Evolutionary conservation across 1,284 basidiomycete species (phyloP), one percentile per base, ranked within the genome.

Genomic region (Heterobasidion occidentale): DNA sequence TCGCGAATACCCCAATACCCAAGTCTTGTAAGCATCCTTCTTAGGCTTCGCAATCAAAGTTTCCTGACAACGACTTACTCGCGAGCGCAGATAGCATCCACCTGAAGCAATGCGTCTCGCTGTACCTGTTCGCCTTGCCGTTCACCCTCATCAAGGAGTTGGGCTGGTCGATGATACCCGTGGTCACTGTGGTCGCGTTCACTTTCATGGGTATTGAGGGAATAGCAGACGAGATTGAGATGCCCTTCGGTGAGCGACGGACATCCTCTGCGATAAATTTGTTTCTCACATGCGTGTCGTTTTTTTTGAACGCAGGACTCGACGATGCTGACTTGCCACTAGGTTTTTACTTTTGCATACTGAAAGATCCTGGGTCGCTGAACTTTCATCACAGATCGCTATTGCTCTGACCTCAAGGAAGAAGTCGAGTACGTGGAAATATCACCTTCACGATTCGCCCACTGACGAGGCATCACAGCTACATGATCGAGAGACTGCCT

Each of bases 131-230:
- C 66, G 83, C 89, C 46, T 77, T 95, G 17, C 93, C 93, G 2
- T 84, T 94, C 63, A 90, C 89, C 6, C 78, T 95, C 35, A 81
- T 93, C 51, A 79, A 81, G 55, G 87, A 91, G 54, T 72, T 92
- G 57, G 83, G 86, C 14, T 94, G 88, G 90, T 79, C 79, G 51
- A 90, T 87, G 67, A 76, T 95, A 17, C 89, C 88, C n/a, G 77
- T 94, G 35, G 84, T 91, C 9, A 90, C 88, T 20, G 83, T 88
- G 3, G 86, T 92, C 36, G 86, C 90, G 12, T 92, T 95, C 71
- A 94, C 90, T 4, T 80, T 95, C 60, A 93, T 94, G 87, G 93
- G 92, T 11, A 88, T 96, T 55, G 94, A 96, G 72, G 92, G 92
- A 9, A 94, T 96, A 60, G 92, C 92, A 0, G 87, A 93, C 60